Evolutionary conservation across 2,329 filamentous ascomycete species (phyloP).

Genomic region (Chaetomium sp.): DNA sequence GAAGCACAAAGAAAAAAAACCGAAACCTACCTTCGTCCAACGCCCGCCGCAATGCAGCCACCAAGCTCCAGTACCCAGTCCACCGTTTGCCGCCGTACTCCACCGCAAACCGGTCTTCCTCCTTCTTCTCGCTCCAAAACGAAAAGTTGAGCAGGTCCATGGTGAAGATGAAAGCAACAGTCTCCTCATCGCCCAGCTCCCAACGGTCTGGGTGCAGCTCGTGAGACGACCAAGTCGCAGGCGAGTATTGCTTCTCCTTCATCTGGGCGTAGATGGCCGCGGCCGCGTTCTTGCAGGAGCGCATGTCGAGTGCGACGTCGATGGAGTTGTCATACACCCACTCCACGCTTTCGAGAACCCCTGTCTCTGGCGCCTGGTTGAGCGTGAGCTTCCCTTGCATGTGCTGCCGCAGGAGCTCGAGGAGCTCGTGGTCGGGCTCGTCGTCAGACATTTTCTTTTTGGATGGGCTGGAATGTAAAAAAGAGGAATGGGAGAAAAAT

Average conservation of each 20-base stretch:
- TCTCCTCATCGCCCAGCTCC: conserved; percentile 68
- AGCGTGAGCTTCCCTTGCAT: conserved; percentile 54
- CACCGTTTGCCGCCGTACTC: conserved; percentile 74
- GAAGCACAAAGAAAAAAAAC: not conserved
- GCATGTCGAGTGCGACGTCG: conserved; percentile 83
- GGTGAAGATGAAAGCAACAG: conserved; percentile 88
- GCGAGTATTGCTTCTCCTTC: conserved; percentile 76
- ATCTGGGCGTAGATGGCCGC: conserved; percentile 73
- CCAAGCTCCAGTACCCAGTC: conserved; percentile 94
- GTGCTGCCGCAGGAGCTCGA: conserved; percentile 78
- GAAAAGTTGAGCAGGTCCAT: conserved; percentile 97
- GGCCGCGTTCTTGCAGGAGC: conserved; percentile 75
- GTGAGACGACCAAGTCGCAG: conserved; percentile 79
- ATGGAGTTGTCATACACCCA: conserved; percentile 88
- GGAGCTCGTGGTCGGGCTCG: conserved; percentile 80
- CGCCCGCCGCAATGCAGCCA: conserved; percentile 79
- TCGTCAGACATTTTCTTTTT: conserved; percentile 51
- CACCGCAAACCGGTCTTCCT: conserved; percentile 71
- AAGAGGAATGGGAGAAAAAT: not conserved
- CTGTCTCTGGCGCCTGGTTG: conserved; percentile 63
- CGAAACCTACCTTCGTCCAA: conserved; percentile 67
- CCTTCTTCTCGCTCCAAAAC: conserved; percentile 76
- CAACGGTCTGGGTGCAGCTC: conserved; percentile 64
- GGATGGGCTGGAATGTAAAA: not conserved
- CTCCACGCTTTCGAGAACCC: conserved; percentile 74